These are phyloP conservation scores for Mrakia hoshinonis DNA, from an alignment of 768 basidiomycete genomes.

Conservation along the genomic window DNA sequence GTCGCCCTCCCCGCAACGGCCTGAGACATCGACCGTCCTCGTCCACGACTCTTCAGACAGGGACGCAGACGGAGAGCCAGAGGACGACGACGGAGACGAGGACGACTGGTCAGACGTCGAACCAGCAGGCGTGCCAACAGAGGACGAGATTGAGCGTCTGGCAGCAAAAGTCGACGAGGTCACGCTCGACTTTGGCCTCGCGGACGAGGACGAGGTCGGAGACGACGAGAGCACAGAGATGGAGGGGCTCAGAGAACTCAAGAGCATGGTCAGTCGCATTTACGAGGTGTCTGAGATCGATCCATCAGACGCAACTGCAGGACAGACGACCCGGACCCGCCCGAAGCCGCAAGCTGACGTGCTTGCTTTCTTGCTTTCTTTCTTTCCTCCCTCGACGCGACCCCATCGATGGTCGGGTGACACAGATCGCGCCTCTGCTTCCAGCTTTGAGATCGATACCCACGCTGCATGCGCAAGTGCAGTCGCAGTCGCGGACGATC, in stretches of 20 bases:
- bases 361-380: neutral
- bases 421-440: constrained; percentile 12
- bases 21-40: neutral
- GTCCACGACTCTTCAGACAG: neutral
- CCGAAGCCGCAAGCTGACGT: neutral
- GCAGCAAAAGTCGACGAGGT: constrained; percentile 10
- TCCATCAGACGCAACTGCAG: too few relatives aligned
- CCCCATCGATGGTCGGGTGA: neutral
- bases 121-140: neutral
- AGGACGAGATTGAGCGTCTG: constrained; percentile 8
- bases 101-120: neutral
- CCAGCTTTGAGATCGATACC: constrained; percentile 7
- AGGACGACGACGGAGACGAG: constrained; percentile 8
- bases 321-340: neutral
- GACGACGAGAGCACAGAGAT: constrained; percentile 26
- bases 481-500: neutral
- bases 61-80: neutral
- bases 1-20: constrained; percentile 1
- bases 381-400: neutral
- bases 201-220: constrained; percentile 22
- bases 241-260: constrained; percentile 17
- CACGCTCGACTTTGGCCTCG: constrained; percentile 23
- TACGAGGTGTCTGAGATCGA: too few relatives aligned
- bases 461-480: neutral
- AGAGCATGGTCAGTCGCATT: constrained; percentile 1